Base-by-base conservation (phyloP, 805 yeast genomes). In the Ogataea thermomethanolica region DNA sequence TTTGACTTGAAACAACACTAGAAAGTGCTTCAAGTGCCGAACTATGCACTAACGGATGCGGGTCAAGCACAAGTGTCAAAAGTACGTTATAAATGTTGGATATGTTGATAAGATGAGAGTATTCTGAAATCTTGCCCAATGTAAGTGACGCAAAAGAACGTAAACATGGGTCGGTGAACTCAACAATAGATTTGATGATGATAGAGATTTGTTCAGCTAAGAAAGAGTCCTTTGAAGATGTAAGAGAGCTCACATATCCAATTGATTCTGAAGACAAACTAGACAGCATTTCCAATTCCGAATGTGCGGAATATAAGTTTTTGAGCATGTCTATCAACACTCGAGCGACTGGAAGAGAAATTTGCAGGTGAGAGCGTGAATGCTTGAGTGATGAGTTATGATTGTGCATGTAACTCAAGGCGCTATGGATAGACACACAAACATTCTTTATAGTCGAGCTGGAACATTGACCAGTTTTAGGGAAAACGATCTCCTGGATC, bases 31-130 rank as follows among this genome's bases (percentile, higher is more conserved):
- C 74, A 50, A 89, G 58, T 1, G 91, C 71, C 71, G 89, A 82
- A 39, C 76, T 72, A 56, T 86, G 90, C 12, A 93, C 89, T 1
- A 77, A 65, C 0, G 96, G 96, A 56, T 90, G 91, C 0, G 96
- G 90, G 59, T 91, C 98, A 14, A 65, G 65, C 4, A 81, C 59
- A 22, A 91, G 67, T 11, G 84, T 79, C 27, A 72, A 59, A 2
- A 80, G 54, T 4, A 87, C 78, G 25, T 78, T 79, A 41, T 73
- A 67, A 3, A 82, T 73, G 4, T 74, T 55, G 24, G 69, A 67
- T 3, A 73, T 59, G 7, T 79, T 55, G 17, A 47, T 38, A 17
- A 56, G 37, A 25, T 45, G 46, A 7, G 62, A 50, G 40, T 47
- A 53, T 32, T 55, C 49, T 1, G 57, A 52, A 25, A 62, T 50